Evolutionary conservation across 768 basidiomycete species (phyloP), one percentile per base, ranked within the genome.

Genomic region (Tubosaeta sp.): DNA sequence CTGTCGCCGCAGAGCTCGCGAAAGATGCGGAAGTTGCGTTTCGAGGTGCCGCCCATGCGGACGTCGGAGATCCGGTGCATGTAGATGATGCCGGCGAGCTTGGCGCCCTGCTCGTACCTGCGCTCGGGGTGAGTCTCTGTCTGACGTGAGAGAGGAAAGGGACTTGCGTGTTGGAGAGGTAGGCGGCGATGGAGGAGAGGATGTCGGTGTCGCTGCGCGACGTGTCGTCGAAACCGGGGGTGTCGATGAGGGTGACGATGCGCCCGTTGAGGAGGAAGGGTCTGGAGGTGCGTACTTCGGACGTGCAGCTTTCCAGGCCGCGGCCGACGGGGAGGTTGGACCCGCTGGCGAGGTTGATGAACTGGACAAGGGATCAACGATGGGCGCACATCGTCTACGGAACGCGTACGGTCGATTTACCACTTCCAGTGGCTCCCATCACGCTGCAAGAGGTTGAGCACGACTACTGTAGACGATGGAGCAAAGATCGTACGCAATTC

Each of bases 191-290:
- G 71, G 76, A 74, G 27, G 70, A 73, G 34, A 82, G 66, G 11
- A 82, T 72, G 37, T 78, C 78, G 1, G 74, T 72, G 53, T 82
- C 80, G 54, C 73, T 77, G 41, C 70, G 72, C 12, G 55, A 17
- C 9, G 80, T 77, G 56, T 83, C 80, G 56, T 83, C 81, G 60
- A 83, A 84, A 5, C 82, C 82, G 14, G 82, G 82, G 0, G 82
- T 84, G 62, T 84, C 83, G 38, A 84, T 74, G 29, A 84, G 63
- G 12, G 71, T 76, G 48, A 83, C 65, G 47, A 57, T 61, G 7
- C 69, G 68, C 11, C 76, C 78, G 43, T 78, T 74, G 33, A 81
- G 60, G 37, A 70, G 55, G 57, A 83, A 80, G 1, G 77, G 69
- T 13, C 66, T 59, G 4, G 78, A 69, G 4, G 72, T 64, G 48